A percentile compares a stretch with the other conserved stretches of the same genome.
Conservation (phyloP, 768 basidiomycete species). For the Psilocybe cubensis region DNA sequence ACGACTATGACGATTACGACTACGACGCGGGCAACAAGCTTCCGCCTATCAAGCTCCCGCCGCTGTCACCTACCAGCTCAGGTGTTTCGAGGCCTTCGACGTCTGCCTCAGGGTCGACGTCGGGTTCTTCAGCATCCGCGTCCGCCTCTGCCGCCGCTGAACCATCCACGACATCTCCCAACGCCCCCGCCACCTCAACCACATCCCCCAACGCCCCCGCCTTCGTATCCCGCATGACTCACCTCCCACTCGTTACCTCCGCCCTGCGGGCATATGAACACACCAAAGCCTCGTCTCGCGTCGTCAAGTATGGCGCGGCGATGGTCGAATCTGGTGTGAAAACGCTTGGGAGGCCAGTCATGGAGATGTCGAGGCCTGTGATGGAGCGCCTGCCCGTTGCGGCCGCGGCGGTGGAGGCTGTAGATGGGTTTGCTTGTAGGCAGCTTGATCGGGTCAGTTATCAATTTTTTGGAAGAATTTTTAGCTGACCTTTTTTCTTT, state of each 20-base stretch:
- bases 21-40: too few relatives aligned
- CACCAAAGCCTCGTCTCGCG: slow-evolving; percentile 80
- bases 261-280: slow-evolving; percentile 80
- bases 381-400: slow-evolving; percentile 78
- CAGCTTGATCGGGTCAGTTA: slow-evolving; percentile 81
- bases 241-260: slow-evolving; percentile 71
- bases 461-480: background rate
- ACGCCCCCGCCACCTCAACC: background rate
- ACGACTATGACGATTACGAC: too few relatives aligned
- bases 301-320: slow-evolving; percentile 91
- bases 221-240: slow-evolving; percentile 59
- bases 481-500: background rate
- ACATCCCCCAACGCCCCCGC: background rate
- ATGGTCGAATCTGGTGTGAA: slow-evolving; percentile 87
- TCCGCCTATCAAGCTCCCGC: too few relatives aligned
- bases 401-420: slow-evolving; percentile 69
- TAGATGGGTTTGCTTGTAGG: slow-evolving; percentile 89
- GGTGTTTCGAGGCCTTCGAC: too few relatives aligned
- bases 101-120: too few relatives aligned
- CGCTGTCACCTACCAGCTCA: too few relatives aligned
- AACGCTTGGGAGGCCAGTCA: slow-evolving; percentile 79
- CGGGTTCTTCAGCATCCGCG: background rate
- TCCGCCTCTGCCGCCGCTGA: slow-evolving; percentile 11
- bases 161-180: slow-evolving; percentile 7
- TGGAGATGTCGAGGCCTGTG: slow-evolving; percentile 81